Base-by-base conservation (phyloP, 306 rosid genomes). In the Quercus glauca region DNA sequence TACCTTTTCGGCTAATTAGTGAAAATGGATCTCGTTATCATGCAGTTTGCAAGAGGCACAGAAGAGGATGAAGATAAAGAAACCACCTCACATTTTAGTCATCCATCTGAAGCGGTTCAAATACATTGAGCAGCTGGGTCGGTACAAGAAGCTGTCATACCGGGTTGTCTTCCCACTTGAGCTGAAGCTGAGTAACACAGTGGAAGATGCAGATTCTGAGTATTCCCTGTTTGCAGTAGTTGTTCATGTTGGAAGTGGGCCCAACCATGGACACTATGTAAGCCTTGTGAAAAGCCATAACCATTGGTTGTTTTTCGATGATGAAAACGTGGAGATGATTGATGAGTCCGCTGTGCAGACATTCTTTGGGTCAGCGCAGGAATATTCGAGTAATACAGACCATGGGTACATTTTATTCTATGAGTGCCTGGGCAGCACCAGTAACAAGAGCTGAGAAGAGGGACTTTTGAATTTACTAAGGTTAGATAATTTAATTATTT, bases 221-320 rank as follows among this genome's bases (percentile, higher is more conserved):
- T 96, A 96, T 81, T 96, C 99, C 65, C 88, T 96, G 51, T 93
- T 96, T 85, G 99, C 98, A 0, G 98, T 96, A 31, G 99, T 96
- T 69, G 99, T 96, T 68, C 99, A 96, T 81, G 96, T 96, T 45
- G 99, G 99, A 37, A 93, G 91, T 76, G 99, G 99, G 13, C 98
- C 99, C 81, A 96, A 96, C 90, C 99, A 96, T 55, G 99, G 99
- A 57, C 99, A 96, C 87, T 96, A 96, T 57, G 94, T 93, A 59
- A 89, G 99, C 90, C 99, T 96, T 73, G 99, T 96, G 91, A 96
- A 96, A 88, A 96, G 99, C 90, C 99, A 96, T 82, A 90, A 90
- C 83, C 99, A 96, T 87, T 96, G 99, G 99, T 80, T 96, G 79
- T 96, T 96, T 89, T 96, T 96, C 78, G 99, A 96, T 14, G 99